Evolutionary conservation across 2,329 filamentous ascomycete species (phyloP), one percentile per base, ranked within the genome.

Genomic region (Dothiorella sarmentorum): DNA sequence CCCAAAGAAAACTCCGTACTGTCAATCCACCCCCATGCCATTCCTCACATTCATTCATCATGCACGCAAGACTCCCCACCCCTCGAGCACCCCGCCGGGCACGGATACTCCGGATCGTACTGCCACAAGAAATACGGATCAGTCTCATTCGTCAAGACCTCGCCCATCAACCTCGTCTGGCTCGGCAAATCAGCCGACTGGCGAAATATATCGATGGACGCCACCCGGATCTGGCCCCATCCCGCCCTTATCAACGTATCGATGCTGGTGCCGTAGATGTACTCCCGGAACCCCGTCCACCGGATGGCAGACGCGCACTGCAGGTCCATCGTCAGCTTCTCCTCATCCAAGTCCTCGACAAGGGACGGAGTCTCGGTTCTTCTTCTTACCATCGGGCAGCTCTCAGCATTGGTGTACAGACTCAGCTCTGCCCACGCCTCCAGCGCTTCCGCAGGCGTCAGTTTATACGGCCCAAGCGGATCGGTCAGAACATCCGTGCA

Each of bases 321-420:
- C n/a, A n/a, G 2, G 7, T 2, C 2, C 6, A 2, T 7, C 24
- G 13, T 58, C 45, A 33, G 20, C 10, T 20, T 22, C 52, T 45
- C 7, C 15, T 5, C 11, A 24, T 4, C 2, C 11, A 22, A 7
- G 10, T 7, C 2, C 15, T 11, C 7, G 26, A 26, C 7, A 6
- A n/a, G n/a, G n/a, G n/a, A n/a, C n/a, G n/a, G n/a, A n/a, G n/a
- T n/a, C n/a, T n/a, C n/a, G n/a, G n/a, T n/a, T n/a, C n/a, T n/a
- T 61, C 6, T 0, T 65, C 63, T 56, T 62, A 70, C 56, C 77
- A 84, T 85, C 6, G 81, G 78, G 66, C 82, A 84, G 59, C 76
- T 78, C 67, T 84, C 81, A 2, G 77, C 81, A 65, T 81, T 84
- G 20, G 81, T 84, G 67, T 84, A 84, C 3, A 84, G 67, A 4